Conservation (phyloP, 1,284 basidiomycete species). For the Puccinia hordei region DNA sequence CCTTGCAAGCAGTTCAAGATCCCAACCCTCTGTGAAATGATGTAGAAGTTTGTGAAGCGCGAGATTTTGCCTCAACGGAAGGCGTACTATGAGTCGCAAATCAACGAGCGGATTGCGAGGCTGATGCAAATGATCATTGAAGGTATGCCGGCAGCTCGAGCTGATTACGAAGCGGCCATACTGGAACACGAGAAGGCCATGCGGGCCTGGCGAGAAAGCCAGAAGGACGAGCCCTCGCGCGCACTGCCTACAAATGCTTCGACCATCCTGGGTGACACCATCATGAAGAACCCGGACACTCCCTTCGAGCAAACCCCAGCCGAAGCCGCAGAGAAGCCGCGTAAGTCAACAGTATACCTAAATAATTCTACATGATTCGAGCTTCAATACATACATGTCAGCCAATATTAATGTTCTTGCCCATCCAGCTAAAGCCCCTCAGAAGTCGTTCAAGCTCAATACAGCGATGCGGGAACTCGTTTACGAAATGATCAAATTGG, state of each 20-base stretch:
- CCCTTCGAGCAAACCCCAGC: background rate
- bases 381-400: background rate
- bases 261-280: constrained; percentile 36
- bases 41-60: constrained; percentile 77
- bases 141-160: constrained; percentile 49
- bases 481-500: constrained; percentile 45
- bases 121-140: constrained; percentile 66
- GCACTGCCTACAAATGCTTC: constrained; percentile 41
- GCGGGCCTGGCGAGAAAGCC: background rate
- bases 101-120: constrained; percentile 68
- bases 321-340: constrained; percentile 18
- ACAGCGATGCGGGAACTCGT: constrained; percentile 30
- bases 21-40: constrained; percentile 1
- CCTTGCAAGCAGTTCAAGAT: background rate
- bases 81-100: constrained; percentile 67
- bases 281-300: constrained; percentile 13
- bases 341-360: constrained; percentile 1
- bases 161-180: constrained; percentile 50
- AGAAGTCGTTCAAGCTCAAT: constrained; percentile 34
- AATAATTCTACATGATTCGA: background rate
- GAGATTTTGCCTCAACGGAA: constrained; percentile 73
- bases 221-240: background rate
- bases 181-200: constrained; percentile 17
- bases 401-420: background rate
- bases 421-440: constrained; percentile 31